Percentiles rank a stretch among this genome's conserved stretches.
Evolutionary conservation across 441 rosid species (phyloP).

Genomic region (Flueggea neowawraea): DNA sequence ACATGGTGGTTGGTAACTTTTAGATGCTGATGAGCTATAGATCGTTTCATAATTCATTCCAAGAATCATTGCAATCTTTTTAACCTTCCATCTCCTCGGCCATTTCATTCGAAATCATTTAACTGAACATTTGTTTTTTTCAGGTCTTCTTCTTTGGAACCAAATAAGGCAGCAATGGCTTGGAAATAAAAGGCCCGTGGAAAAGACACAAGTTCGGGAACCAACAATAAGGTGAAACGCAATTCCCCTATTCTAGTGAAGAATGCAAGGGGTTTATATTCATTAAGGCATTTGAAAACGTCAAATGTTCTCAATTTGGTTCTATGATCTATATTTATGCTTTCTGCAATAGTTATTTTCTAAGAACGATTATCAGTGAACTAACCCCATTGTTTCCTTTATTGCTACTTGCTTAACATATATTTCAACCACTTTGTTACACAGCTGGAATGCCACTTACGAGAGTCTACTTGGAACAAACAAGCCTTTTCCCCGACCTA

Average conservation of each 20-base stretch:
- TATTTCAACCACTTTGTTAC: background rate
- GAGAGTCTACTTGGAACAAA: constrained; percentile 54
- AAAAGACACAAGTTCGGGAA: constrained; percentile 39
- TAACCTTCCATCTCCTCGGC: too few species aligned
- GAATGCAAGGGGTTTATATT: too few species aligned
- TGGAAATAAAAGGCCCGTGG: constrained; percentile 40
- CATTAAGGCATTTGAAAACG: constrained; percentile 1
- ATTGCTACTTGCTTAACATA: background rate
- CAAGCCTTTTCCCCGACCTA: constrained; percentile 47
- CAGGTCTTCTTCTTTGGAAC: constrained; percentile 71
- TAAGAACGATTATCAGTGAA: background rate
- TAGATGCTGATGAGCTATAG: background rate
- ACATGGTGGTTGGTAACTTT: background rate
- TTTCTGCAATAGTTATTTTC: too few species aligned
- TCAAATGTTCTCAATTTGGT: background rate
- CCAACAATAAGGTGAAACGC: constrained; percentile 68
- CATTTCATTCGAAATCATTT: constrained; percentile 4
- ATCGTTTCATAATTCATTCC: background rate
- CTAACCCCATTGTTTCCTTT: background rate
- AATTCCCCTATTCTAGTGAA: too few species aligned
- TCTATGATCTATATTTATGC: too few species aligned
- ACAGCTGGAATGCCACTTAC: constrained; percentile 68
- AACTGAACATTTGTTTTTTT: constrained; percentile 8
- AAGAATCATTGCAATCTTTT: background rate
- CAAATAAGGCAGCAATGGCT: constrained; percentile 83